phyloP scores from a whole-genome alignment of 2,329 filamentous ascomycete species.

The Whalleya microplaca region DNA sequence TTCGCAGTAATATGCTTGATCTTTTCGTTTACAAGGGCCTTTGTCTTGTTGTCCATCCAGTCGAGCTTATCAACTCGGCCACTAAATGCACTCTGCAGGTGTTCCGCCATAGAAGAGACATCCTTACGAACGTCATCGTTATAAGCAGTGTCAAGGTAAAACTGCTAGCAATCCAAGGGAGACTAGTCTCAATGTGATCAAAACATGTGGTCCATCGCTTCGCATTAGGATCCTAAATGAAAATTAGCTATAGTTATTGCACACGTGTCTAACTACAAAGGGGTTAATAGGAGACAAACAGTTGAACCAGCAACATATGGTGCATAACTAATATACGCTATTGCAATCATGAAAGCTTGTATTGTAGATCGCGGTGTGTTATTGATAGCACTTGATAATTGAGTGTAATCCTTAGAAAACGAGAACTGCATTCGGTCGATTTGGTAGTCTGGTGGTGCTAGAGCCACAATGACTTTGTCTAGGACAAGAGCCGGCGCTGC shows the following conservation, averaged over 20 bases:
- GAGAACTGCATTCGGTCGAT: conserved; percentile 5
- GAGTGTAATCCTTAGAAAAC: not conserved
- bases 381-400: not conserved
- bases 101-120: not conserved
- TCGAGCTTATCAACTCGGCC: conserved; percentile 58
- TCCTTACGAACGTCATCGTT: conserved; percentile 1
- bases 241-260: not conserved
- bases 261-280: too few species aligned
- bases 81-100: not conserved
- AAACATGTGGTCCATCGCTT: conserved; percentile 2
- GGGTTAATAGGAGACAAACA: not conserved
- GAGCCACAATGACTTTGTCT: not conserved
- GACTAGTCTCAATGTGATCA: conserved; percentile 1
- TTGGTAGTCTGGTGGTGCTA: conserved; percentile 6
- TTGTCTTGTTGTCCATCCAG: conserved; percentile 69
- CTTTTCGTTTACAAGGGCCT: conserved; percentile 64
- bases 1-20: conserved; percentile 70
- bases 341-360: conserved; percentile 4
- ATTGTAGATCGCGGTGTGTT: not conserved
- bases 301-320: conserved; percentile 3
- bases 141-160: conserved; percentile 6
- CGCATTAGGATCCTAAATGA: not conserved
- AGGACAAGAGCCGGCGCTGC: conserved; percentile 7
- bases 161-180: conserved; percentile 9
- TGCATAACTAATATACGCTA: not conserved